Base-by-base conservation (phyloP, 2,329 filamentous ascomycete genomes). In the Cladosporium halotolerans region DNA sequence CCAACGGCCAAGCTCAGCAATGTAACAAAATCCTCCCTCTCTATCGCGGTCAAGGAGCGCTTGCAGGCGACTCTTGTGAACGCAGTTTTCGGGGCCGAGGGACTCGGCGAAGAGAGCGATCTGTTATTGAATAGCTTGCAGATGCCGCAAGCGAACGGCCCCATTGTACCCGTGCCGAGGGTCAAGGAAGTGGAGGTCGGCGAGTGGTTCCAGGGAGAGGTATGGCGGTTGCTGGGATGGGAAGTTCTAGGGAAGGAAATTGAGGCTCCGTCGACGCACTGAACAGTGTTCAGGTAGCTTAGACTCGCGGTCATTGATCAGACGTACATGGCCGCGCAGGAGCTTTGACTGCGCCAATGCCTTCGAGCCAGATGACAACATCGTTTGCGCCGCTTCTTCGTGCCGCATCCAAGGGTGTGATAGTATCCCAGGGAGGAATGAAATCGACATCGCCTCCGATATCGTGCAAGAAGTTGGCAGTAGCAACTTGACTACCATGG, bases 211-310 rank as follows among this genome's bases (percentile, higher is more conserved):
- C 72, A 74, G 50, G 72, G 73, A 52, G 76, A 82, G 58, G 64
- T 83, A 2, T 84, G 81, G 81, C 66, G 71, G 49, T 61, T 82
- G 50, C 60, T 83, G 6, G 80, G 81, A 0, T 83, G 80, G 80
- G 78, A 82, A 46, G 51, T 47, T 7, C 19, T 53, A 31, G 51
- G 51, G 9, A 28, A 31, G 38, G 51, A 53, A 23, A 38, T 53
- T 19, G 42, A 45, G 23, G 23, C 7, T 7, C 23, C 23, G 4
- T 28, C 23, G 23, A 5, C 23, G 23, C 23, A 28, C 3, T 28
- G 16, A 28, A 28, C 7, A 28, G 23, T 28, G 23, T 28, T 5
- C 23, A 28, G 23, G 7, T 28, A 5, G 23, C 23, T 28, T 4
- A 28, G 4, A 28, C 23, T 28, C 23, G 23, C 23, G 23, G 23